Conservation (phyloP, 2,329 filamentous ascomycete species). For the Epicoccum sorghinum region DNA sequence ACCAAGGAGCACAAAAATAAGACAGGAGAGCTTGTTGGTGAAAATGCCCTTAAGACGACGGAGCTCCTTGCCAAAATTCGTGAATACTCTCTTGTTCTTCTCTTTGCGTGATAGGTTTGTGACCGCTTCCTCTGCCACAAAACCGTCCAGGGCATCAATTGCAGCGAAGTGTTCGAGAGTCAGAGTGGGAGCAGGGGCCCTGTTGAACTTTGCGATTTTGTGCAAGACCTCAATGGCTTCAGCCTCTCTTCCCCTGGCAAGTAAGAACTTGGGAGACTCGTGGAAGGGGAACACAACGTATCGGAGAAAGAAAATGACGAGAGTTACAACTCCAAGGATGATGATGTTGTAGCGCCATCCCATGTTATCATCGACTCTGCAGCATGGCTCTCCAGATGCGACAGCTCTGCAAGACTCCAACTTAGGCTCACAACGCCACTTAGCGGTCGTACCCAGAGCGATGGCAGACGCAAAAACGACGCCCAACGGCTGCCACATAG, state of each 20-base stretch:
- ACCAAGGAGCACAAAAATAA: conserved; percentile 34
- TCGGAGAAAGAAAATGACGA: conserved; percentile 36
- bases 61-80: conserved; percentile 29
- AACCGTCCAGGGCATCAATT: conserved; percentile 25
- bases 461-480: conserved; percentile 35
- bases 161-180: conserved; percentile 35
- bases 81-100: conserved; percentile 31
- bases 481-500: conserved; percentile 41
- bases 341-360: conserved; percentile 41
- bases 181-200: conserved; percentile 28
- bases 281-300: conserved; percentile 39
- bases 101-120: conserved; percentile 14
- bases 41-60: conserved; percentile 36
- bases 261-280: conserved; percentile 38
- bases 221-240: conserved; percentile 37
- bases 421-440: conserved; percentile 34
- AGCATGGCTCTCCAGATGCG: conserved; percentile 25
- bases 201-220: conserved; percentile 38
- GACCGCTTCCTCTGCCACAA: conserved; percentile 1
- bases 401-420: conserved; percentile 27
- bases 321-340: conserved; percentile 33
- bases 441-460: conserved; percentile 36
- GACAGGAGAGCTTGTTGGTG: conserved; percentile 32
- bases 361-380: conserved; percentile 35
- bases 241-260: conserved; percentile 32